phyloP scores from a whole-genome alignment of 768 basidiomycete genomes.

The Coprinopsis cinerea region DNA sequence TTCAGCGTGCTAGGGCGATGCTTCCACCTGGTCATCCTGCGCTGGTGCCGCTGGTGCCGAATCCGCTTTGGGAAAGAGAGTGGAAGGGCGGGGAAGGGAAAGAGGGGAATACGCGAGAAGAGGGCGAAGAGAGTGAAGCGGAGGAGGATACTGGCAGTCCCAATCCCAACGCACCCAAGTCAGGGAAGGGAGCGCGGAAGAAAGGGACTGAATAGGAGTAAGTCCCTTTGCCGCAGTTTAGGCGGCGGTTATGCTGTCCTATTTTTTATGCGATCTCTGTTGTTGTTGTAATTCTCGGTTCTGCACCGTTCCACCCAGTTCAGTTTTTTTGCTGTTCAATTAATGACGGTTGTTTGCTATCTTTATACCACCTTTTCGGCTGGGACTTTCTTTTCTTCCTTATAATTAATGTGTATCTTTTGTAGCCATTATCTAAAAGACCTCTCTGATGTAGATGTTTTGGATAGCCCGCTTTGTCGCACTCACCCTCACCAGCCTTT shows the following conservation, averaged over 20 bases:
- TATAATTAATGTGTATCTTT: background rate
- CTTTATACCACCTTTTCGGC: background rate
- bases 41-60: slow-evolving; percentile 26
- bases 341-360: background rate
- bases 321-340: background rate
- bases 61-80: slow-evolving; percentile 72
- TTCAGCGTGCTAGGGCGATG: slow-evolving; percentile 50
- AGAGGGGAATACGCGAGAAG: slow-evolving; percentile 39
- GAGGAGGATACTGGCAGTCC: slow-evolving; percentile 20
- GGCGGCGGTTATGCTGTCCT: background rate
- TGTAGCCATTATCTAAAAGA: background rate
- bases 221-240: background rate
- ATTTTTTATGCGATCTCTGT: background rate
- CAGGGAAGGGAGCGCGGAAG: background rate
- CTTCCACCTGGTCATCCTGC: slow-evolving; percentile 61
- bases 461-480: too few species aligned
- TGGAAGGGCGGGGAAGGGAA: slow-evolving; percentile 73
- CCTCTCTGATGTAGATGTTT: background rate
- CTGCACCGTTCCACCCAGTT: too few species aligned
- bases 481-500: too few species aligned
- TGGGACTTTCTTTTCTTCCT: background rate
- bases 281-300: background rate
- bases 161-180: background rate
- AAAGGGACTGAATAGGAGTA: background rate
- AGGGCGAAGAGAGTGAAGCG: slow-evolving; percentile 38